phyloP scores from a whole-genome alignment of 345 rosid species.

The Murraya paniculata region DNA sequence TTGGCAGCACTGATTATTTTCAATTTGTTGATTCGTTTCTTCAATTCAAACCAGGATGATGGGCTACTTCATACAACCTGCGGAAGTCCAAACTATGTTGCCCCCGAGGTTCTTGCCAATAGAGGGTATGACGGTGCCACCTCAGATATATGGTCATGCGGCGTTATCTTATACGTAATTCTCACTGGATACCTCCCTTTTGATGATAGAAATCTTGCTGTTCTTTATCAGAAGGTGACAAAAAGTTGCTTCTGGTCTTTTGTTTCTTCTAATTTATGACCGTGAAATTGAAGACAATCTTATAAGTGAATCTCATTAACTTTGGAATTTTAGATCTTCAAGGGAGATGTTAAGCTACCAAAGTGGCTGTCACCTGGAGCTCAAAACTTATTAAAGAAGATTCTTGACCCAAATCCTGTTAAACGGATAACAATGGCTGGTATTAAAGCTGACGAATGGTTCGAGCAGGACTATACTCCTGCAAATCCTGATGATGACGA shows the following conservation, averaged over 20 bases:
- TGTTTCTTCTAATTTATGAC: neutral
- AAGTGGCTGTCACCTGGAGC: conserved; percentile 84
- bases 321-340: conserved; percentile 56
- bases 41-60: conserved; percentile 48
- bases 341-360: conserved; percentile 80
- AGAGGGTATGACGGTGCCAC: conserved; percentile 89
- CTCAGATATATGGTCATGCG: conserved; percentile 94
- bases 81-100: conserved; percentile 99
- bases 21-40: neutral
- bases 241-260: neutral
- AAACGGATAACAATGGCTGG: conserved; percentile 60
- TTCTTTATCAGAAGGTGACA: conserved; percentile 90
- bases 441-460: conserved; percentile 80
- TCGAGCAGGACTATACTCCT: conserved; percentile 58
- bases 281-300: neutral
- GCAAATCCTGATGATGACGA: conserved; percentile 68
- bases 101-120: conserved; percentile 88
- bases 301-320: neutral
- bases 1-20: neutral
- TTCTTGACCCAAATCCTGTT: conserved; percentile 81
- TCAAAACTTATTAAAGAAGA: conserved; percentile 60
- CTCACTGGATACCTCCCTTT: conserved; percentile 90
- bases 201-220: conserved; percentile 91
- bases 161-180: conserved; percentile 82
- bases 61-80: conserved; percentile 94